Evolutionary conservation across 179 eudicot genomes (phyloP).

Genomic region (Drosera spatulata): DNA sequence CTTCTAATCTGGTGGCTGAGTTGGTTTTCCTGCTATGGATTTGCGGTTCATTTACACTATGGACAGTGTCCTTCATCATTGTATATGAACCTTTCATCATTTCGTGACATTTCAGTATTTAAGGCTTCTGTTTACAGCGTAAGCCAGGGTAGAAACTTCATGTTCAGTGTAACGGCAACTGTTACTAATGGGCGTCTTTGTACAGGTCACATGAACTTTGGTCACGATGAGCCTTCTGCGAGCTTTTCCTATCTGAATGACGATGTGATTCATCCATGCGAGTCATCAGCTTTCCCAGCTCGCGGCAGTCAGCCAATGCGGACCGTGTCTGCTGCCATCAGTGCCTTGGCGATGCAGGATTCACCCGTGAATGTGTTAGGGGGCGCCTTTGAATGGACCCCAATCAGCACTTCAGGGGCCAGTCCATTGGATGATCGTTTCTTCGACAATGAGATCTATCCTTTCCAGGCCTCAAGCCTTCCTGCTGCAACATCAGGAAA

Average conservation of each 20-base stretch:
- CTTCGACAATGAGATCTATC: conserved; percentile 13
- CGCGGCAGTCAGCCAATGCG: conserved; percentile 20
- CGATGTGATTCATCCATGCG: conserved; percentile 18
- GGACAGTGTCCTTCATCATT: too few species aligned
- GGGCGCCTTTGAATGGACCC: conserved; percentile 10
- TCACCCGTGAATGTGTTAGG: conserved; percentile 8
- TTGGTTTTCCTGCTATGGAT: not conserved
- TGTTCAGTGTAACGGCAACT: conserved; percentile 5
- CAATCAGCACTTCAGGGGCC: conserved; percentile 1
- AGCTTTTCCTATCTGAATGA: conserved; percentile 23
- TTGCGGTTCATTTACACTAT: too few species aligned
- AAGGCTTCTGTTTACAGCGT: too few species aligned
- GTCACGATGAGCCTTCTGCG: conserved; percentile 21
- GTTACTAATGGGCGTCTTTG: conserved; percentile 6
- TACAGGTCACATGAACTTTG: conserved; percentile 4
- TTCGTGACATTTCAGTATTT: too few species aligned
- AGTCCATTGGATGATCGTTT: not conserved
- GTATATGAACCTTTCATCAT: too few species aligned
- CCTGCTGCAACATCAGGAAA: conserved; percentile 5
- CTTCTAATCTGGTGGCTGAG: not conserved
- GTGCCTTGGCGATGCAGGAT: conserved; percentile 13
- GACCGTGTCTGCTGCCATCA: conserved; percentile 8
- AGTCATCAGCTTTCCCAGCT: conserved; percentile 15
- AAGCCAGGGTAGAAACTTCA: too few species aligned
- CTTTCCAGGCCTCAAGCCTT: conserved; percentile 12